A percentile compares a stretch with the other conserved stretches of the same genome.
Conservation (phyloP, 2,329 filamentous ascomycete species). For the Phyllosticta capitalensis region DNA sequence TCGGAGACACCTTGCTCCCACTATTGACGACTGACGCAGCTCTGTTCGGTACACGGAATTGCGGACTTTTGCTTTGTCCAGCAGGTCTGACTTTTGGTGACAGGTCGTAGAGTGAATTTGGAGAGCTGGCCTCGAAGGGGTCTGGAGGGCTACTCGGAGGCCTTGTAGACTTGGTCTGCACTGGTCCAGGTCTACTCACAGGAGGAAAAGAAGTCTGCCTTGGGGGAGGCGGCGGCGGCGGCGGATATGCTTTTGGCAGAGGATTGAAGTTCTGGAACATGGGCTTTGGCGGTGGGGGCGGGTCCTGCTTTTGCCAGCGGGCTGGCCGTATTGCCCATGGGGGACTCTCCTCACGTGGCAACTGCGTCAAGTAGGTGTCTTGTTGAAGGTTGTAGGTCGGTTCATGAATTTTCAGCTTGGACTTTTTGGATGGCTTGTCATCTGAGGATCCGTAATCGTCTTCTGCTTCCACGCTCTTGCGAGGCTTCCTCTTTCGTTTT, state of each 20-base stretch:
- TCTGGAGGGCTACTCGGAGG: neutral
- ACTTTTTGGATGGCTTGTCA: constrained; percentile 20
- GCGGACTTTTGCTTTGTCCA: neutral
- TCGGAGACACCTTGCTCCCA: neutral
- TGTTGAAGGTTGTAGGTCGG: constrained; percentile 31
- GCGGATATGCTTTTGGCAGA: neutral
- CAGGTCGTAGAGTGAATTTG: neutral
- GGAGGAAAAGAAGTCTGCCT: neutral
- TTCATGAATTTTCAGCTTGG: constrained; percentile 35
- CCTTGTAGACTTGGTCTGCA: neutral
- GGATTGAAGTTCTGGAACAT: constrained; percentile 11
- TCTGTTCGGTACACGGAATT: neutral
- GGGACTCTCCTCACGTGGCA: constrained; percentile 25
- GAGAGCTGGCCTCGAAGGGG: neutral
- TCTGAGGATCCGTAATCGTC: neutral
- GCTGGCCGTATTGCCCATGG: constrained; percentile 36
- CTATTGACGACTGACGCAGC: neutral
- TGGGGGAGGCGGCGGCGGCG: constrained; percentile 6
- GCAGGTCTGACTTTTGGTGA: neutral
- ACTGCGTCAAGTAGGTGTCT: constrained; percentile 35
- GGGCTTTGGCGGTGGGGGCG: constrained; percentile 12
- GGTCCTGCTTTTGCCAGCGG: constrained; percentile 36
- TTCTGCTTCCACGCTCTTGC: neutral
- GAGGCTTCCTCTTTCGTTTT: constrained; percentile 1
- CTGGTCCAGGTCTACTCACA: neutral